Evolutionary conservation across 1,139 yeast species (phyloP), one percentile per base, ranked within the genome.

Genomic region (Nakaseomyces bracarensis): DNA sequence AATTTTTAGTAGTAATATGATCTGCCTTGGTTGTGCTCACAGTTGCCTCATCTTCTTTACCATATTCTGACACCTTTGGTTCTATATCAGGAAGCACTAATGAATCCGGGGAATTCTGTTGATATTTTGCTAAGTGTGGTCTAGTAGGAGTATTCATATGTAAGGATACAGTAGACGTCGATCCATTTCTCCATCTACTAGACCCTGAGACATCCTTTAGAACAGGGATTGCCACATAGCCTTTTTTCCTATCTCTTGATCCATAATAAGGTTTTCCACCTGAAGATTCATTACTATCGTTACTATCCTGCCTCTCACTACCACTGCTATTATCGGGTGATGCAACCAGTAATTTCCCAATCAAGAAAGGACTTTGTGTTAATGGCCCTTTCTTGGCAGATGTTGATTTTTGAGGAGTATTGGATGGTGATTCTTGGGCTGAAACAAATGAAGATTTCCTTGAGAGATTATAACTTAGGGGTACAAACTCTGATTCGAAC

Each of bases 361-460:
- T 39, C 21, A 49, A 38, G 6, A 53, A 50, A 3, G 52, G 50
- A 35, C 42, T 40, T 15, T 35, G 38, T 10, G 42, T 33, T 25
- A 39, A 5, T 27, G 9, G 11, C 4, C 6, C 10, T 27, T 2
- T 23, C 14, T 13, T 31, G 18, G 20, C 29, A 2, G 36, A 7
- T 11, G 30, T 20, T 7, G 26, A 21, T 33, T 33, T 21, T n/a
- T 30, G n/a, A 8, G 34, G 34, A 6, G 34, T 18, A 4, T 18
- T 4, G 11, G 13, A 6, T 16, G 34, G 34, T 16, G 22, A 8
- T 13, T 30, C 34, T 4, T 30, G 11, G 3, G 34, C 34, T 10
- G 34, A 30, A 8, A 30, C 22, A 18, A 30, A 30, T 4, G 34
- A 30, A 4, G 34, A 18, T 3, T 30, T 30, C n/a, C 36, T 20